Base-by-base conservation (phyloP, 257 asterid species). In the Fraxinus quadrangulata region DNA sequence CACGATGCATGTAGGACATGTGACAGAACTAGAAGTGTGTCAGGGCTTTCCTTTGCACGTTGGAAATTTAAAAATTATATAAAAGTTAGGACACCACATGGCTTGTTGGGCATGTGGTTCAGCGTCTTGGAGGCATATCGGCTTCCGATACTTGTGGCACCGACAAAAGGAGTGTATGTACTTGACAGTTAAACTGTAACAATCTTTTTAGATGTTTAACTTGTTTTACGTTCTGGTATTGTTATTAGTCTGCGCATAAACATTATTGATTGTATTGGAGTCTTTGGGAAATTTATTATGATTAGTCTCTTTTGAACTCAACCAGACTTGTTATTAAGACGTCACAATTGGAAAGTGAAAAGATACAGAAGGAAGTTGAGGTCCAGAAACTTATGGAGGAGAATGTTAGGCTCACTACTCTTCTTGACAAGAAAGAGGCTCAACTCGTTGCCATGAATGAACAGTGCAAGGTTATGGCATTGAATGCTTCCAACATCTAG, bases 401-500 rank as follows among this genome's bases (percentile, higher is more conserved):
- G 85, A 96, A 96, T 49, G 90, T 89, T 69, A 88, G 88, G 75
- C 85, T 96, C 76, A 85, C 85, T 72, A 85, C 93, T 86, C 86
- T 82, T 42, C 96, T 93, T 49, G 99, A 93, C 89, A 89, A 93
- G 86, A 96, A 96, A 87, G 99, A 96, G 81, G 99, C 99, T 79
- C 99, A 96, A 77, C 98, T 96, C 12, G 77, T 88, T 63, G 99
- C 99, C 83, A 90, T 96, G 99, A 96, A 91, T 49, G 99, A 93
- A 87, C 98, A 96, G 81, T 96, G 98, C 90, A 96, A 96, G 86
- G 88, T 96, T 67, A 90, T 96, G 97, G 99, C 97, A 14, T 87
- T 96, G 36, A 88, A 83, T 78, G 87, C 94, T 73, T 88, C 90
- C 80, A 85, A 87, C 78, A 81, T 89, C 56, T 90, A 86, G 85